Conservation (phyloP, 106 monocot species). For the Allium fistulosum region DNA sequence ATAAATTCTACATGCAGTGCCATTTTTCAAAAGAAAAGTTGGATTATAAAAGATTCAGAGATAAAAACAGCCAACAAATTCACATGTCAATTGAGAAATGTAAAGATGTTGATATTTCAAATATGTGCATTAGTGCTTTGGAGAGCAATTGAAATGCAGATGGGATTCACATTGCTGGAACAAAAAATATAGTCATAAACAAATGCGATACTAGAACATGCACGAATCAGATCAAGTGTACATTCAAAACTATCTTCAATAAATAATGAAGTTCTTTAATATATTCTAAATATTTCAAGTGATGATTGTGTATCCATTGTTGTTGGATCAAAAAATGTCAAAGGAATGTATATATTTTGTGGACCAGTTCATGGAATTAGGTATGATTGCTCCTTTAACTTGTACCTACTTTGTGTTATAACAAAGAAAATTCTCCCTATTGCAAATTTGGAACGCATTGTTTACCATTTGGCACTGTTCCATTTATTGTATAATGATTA, state of each 20-base stretch:
- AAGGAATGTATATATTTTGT: conserved; percentile 33
- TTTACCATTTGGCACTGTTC: too few relatives aligned
- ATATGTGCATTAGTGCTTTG: conserved; percentile 35
- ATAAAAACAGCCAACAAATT: conserved; percentile 67
- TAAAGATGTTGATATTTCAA: conserved; percentile 25
- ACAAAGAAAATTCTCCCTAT: too few relatives aligned
- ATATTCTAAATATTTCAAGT: conserved; percentile 21
- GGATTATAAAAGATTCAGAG: conserved; percentile 35
- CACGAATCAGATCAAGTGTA: neutral
- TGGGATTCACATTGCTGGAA: conserved; percentile 61
- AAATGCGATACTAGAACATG: conserved; percentile 54
- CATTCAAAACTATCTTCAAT: neutral
- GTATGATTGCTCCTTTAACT: conserved; percentile 10
- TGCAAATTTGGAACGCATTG: too few relatives aligned
- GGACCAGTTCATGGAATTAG: conserved; percentile 94
- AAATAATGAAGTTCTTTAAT: neutral
- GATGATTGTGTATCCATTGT: conserved; percentile 89
- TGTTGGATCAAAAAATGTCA: conserved; percentile 30
- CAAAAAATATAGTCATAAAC: conserved; percentile 37
- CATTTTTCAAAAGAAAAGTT: conserved; percentile 39
- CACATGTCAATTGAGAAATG: conserved; percentile 51
- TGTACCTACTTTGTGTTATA: neutral
- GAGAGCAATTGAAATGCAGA: conserved; percentile 68
- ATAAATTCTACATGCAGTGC: conserved; percentile 40
- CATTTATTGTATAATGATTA: too few relatives aligned